phyloP scores from a whole-genome alignment of 805 yeast genomes.

The Saturnispora saitoi region DNA sequence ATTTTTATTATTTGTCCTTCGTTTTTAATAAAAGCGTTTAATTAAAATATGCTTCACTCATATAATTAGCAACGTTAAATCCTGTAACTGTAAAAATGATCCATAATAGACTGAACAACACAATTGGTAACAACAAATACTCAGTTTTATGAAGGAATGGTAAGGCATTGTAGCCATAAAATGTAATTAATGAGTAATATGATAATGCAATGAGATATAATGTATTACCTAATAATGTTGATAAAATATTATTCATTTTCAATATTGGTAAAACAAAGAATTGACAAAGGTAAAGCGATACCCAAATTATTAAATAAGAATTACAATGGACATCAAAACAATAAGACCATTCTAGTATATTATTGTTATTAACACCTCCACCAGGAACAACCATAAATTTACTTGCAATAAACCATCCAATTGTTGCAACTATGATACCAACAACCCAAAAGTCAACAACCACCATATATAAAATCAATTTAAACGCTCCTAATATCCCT shows the following conservation, averaged over 20 bases:
- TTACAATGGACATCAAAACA: conserved; percentile 94
- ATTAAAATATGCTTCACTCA: conserved; percentile 36
- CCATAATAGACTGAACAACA: conserved; percentile 49
- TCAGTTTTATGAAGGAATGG: conserved; percentile 61
- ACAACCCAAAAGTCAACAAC: conserved; percentile 67
- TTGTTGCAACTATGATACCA: conserved; percentile 62
- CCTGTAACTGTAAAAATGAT: conserved; percentile 51
- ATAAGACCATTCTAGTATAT: conserved; percentile 78
- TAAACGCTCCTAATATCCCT: conserved; percentile 48
- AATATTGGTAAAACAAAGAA: conserved; percentile 67
- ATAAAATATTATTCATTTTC: conserved; percentile 53
- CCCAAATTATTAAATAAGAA: conserved; percentile 76
- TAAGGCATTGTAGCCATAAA: conserved; percentile 78
- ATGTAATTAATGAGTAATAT: conserved; percentile 72
- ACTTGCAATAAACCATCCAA: conserved; percentile 67
- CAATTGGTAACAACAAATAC: conserved; percentile 54
- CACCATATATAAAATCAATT: conserved; percentile 74
- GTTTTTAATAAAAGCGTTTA: conserved; percentile 8
- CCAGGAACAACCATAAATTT: conserved; percentile 36
- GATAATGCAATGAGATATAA: conserved; percentile 66
- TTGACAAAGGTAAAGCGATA: conserved; percentile 63
- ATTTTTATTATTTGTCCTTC: background rate
- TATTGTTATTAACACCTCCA: conserved; percentile 14
- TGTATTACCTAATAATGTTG: conserved; percentile 69
- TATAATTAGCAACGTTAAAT: conserved; percentile 61